Base-by-base conservation (phyloP, 441 rosid species). In the Bruguiera hainesii region DNA sequence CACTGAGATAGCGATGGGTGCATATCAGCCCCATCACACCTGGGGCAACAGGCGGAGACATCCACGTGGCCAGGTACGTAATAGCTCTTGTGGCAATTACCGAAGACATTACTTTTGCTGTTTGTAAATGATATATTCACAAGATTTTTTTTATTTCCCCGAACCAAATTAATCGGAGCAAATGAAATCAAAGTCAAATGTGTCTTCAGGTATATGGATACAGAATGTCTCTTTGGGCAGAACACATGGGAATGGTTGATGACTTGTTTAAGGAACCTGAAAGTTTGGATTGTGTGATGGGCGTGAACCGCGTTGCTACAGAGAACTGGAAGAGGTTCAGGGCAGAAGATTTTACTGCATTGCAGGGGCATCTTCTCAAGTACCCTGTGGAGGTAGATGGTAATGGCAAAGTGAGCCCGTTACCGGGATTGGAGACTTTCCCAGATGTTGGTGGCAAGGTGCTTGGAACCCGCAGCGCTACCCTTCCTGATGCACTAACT, bases 1-100 rank as follows among this genome's bases (percentile, higher is more conserved):
- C 75, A 92, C 98, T 0, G 98, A 92, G 81, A 89, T 92, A 49
- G 98, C 96, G 57, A 85, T 89, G 85, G 96, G 98, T 10, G 93
- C 89, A 4, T 88, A 87, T 71, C 96, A 89, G 74, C 88, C 87
- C 5, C 78, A 78, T 37, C 75, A 89, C 64, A 85, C 89, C 15
- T 83, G 93, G 89, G 77, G 75, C 30, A 66, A 82, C 64, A 83
- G 67, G 67, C 78, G 77, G 60, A 76, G 73, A 65, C 91, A 81
- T 69, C 98, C 96, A 6, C 80, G 50, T 37, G 90, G 98, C 60
- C 95, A 91, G 86, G 91, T 89, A 65, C 28, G 56, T 60, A 52
- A 31, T 30, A 56, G n/a, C 20, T 30, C 16, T 25, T 30, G 3
- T 0, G 48, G 48, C 5, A 42, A 42, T 42, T 42, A 42, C 16